A percentile compares a stretch with the other conserved stretches of the same genome.
phyloP scores from a whole-genome alignment of 352 stramenopile genomes.

The Peronospora belbahrii region DNA sequence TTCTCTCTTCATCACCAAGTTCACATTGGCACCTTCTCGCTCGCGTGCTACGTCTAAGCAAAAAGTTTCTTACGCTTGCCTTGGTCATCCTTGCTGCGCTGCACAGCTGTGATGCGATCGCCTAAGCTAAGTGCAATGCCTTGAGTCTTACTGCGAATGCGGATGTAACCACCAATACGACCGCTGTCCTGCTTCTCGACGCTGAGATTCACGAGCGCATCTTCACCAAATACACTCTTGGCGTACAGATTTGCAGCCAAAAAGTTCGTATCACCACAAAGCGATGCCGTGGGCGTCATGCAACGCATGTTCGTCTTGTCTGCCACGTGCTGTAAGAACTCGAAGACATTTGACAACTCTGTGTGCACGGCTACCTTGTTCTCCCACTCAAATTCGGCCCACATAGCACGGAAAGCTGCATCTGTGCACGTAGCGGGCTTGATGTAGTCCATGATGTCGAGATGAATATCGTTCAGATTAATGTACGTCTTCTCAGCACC shows the following conservation, averaged over 20 bases:
- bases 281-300: constrained; percentile 91
- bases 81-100: constrained; percentile 84
- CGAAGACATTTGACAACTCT: constrained; percentile 94
- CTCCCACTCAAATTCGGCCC: constrained; percentile 99
- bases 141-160: constrained; percentile 99
- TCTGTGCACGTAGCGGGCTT: constrained; percentile 90
- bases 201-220: constrained; percentile 99
- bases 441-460: constrained; percentile 99
- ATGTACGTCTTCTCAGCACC: constrained; percentile 97
- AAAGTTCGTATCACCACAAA: constrained; percentile 89
- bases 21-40: constrained; percentile 6
- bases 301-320: constrained; percentile 99
- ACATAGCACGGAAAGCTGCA: constrained; percentile 98
- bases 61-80: constrained; percentile 79
- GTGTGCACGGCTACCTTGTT: constrained; percentile 99
- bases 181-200: constrained; percentile 98
- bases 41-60: constrained; percentile 33
- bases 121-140: constrained; percentile 98
- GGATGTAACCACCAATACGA: constrained; percentile 96
- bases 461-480: constrained; percentile 99
- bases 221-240: constrained; percentile 93
- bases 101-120: constrained; percentile 97
- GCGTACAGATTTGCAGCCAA: constrained; percentile 91
- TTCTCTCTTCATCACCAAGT: constrained; percentile 5
- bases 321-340: constrained; percentile 98